Evolutionary conservation across 305 asterid species (phyloP).

Genomic region (Fraxinus ornus): DNA sequence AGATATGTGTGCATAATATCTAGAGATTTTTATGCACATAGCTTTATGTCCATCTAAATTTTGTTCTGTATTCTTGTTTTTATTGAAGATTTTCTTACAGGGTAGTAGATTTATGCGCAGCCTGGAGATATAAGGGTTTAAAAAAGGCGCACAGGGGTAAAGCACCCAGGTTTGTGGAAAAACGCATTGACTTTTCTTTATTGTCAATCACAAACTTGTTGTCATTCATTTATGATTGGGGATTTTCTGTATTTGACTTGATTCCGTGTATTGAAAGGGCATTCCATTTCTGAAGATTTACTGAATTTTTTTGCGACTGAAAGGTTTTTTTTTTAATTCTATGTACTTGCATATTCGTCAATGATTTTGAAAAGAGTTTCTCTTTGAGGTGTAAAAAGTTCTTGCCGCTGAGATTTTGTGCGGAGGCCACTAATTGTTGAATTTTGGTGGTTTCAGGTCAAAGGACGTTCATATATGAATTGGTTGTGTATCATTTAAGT

Average conservation of each 20-base stretch:
- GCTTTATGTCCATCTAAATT: background rate
- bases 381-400: background rate
- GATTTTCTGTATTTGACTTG: constrained; percentile 22
- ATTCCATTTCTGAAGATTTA: constrained; percentile 3
- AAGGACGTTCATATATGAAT: background rate
- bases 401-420: background rate
- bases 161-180: constrained; percentile 10
- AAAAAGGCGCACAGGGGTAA: constrained; percentile 14
- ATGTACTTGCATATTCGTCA: background rate
- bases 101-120: constrained; percentile 17
- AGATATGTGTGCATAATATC: background rate
- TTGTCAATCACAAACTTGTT: background rate
- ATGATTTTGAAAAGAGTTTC: background rate
- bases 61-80: constrained; percentile 6
- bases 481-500: background rate
- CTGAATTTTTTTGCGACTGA: constrained; percentile 7
- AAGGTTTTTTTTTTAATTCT: background rate
- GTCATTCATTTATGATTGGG: constrained; percentile 26
- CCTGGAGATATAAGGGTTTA: constrained; percentile 21
- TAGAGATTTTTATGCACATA: background rate
- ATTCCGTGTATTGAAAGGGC: background rate
- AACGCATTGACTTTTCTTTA: constrained; percentile 22
- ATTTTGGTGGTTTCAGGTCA: background rate
- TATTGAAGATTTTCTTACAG: constrained; percentile 25
- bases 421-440: background rate